A percentile compares a stretch with the other conserved stretches of the same genome.
Conservation (phyloP, 306 rosid genomes). For the Sindora glabra region DNA sequence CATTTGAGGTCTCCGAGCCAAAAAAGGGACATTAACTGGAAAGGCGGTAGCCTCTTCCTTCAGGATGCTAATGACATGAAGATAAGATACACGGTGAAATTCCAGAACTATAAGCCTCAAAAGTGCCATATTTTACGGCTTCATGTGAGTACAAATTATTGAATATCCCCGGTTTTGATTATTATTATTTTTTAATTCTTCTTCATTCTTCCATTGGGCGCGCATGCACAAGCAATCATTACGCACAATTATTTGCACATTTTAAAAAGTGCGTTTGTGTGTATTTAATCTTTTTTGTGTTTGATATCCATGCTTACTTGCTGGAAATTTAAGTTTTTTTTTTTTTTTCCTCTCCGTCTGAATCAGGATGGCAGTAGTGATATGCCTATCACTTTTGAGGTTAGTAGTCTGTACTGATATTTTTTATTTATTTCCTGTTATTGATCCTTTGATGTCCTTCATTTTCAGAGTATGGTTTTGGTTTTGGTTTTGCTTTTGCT, state of each 20-base stretch:
- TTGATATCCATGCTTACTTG: neutral
- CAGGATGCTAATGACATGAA: slow-evolving; percentile 24
- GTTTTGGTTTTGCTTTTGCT: neutral
- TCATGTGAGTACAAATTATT: slow-evolving; percentile 32
- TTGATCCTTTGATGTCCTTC: neutral
- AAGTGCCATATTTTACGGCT: slow-evolving; percentile 43
- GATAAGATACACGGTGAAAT: slow-evolving; percentile 12
- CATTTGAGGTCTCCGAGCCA: neutral
- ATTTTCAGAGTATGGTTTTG: neutral
- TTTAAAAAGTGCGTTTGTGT: neutral
- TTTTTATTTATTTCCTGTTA: neutral
- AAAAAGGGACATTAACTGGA: slow-evolving; percentile 32
- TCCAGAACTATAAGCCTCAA: slow-evolving; percentile 18
- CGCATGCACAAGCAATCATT: too few relatives aligned
- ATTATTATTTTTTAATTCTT: neutral
- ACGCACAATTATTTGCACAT: neutral
- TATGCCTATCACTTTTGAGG: slow-evolving; percentile 28
- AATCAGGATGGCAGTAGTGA: slow-evolving; percentile 28
- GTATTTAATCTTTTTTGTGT: neutral
- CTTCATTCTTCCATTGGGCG: neutral
- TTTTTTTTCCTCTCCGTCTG: neutral
- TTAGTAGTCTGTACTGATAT: neutral
- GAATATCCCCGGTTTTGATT: neutral
- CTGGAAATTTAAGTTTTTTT: neutral
- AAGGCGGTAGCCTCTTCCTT: slow-evolving; percentile 13